Percentiles rank a stretch among this genome's conserved stretches.
Conservation (phyloP, 192 early-diverging fungal species). For the Kickxella alabastrina region DNA sequence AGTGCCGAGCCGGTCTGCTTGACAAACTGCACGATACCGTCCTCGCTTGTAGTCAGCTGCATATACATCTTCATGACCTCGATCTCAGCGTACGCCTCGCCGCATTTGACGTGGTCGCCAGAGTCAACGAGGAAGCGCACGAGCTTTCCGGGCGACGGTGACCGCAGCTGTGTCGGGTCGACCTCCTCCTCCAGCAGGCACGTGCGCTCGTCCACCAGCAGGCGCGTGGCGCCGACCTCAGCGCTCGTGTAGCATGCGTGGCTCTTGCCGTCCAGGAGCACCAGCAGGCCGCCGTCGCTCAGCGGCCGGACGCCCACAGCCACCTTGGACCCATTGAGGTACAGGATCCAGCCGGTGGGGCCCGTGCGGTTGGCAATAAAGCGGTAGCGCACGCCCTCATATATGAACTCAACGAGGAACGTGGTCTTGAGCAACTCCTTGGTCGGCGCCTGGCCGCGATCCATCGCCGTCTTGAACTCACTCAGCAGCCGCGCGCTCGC, state of each 20-base stretch:
- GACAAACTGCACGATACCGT: slow-evolving; percentile 84
- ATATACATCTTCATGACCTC: slow-evolving; percentile 99
- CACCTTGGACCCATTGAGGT: slow-evolving; percentile 78
- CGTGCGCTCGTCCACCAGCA: slow-evolving; percentile 90
- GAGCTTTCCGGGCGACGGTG: slow-evolving; percentile 95
- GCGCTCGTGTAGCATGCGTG: slow-evolving; percentile 90
- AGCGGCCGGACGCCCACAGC: slow-evolving; percentile 79
- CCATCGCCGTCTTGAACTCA: slow-evolving; percentile 79
- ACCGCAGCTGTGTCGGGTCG: slow-evolving; percentile 94
- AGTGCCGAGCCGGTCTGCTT: slow-evolving; percentile 84
- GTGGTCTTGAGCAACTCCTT: slow-evolving; percentile 70
- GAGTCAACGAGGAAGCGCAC: slow-evolving; percentile 91
- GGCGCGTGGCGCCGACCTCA: slow-evolving; percentile 80
- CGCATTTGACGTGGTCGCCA: slow-evolving; percentile 82
- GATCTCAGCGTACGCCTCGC: slow-evolving; percentile 96
- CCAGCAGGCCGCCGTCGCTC: slow-evolving; percentile 87
- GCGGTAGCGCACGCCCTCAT: slow-evolving; percentile 86
- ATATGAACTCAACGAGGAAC: slow-evolving; percentile 86
- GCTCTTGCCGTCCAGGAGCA: slow-evolving; percentile 85
- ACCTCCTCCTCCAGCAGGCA: slow-evolving; percentile 93
- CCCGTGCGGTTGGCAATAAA: slow-evolving; percentile 79
- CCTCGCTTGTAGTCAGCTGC: slow-evolving; percentile 88
- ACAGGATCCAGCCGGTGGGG: slow-evolving; percentile 74
- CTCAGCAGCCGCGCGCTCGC: slow-evolving; percentile 59
- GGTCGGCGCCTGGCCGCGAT: slow-evolving; percentile 89